phyloP scores from a whole-genome alignment of 208 protist genomes.

The Trypanosoma congolense region DNA sequence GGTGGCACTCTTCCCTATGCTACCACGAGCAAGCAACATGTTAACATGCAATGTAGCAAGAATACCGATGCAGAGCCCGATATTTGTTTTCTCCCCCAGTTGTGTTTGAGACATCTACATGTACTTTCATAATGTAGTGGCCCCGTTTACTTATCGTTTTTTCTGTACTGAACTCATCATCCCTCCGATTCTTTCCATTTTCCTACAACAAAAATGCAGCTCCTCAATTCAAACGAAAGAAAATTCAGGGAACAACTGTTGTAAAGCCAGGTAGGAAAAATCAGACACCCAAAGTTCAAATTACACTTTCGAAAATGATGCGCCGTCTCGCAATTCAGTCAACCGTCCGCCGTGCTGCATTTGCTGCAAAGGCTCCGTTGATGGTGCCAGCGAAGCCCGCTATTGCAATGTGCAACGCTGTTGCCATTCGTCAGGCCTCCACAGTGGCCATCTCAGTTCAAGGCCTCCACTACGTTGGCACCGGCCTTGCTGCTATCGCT shows the following conservation, averaged over 20 bases:
- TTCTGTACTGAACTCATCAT: not conserved
- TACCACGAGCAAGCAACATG: too few relatives aligned
- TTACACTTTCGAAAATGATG: constrained; percentile 84
- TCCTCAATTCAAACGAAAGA: too few relatives aligned
- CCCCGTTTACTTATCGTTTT: constrained; percentile 2
- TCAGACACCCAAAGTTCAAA: not conserved
- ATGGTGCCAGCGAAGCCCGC: constrained; percentile 2
- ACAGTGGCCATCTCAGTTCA: constrained; percentile 65
- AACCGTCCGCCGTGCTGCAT: constrained; percentile 33
- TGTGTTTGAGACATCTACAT: too few relatives aligned
- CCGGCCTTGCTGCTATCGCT: constrained; percentile 61
- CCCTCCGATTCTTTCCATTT: too few relatives aligned
- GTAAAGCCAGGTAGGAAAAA: not conserved
- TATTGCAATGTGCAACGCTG: constrained; percentile 21
- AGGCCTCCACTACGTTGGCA: constrained; percentile 70
- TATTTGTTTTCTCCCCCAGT: too few relatives aligned
- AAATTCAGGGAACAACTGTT: constrained; percentile 1
- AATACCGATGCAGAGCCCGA: too few relatives aligned
- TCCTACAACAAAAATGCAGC: too few relatives aligned
- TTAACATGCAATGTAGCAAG: too few relatives aligned
- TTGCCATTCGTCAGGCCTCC: constrained; percentile 34
- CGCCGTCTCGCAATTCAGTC: constrained; percentile 57
- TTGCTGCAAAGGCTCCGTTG: not conserved
- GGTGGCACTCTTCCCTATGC: too few relatives aligned
- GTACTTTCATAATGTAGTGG: too few relatives aligned